These are phyloP conservation scores for Erigeron canadensis DNA, from an alignment of 129 eudicot species.

Conservation along the genomic window DNA sequence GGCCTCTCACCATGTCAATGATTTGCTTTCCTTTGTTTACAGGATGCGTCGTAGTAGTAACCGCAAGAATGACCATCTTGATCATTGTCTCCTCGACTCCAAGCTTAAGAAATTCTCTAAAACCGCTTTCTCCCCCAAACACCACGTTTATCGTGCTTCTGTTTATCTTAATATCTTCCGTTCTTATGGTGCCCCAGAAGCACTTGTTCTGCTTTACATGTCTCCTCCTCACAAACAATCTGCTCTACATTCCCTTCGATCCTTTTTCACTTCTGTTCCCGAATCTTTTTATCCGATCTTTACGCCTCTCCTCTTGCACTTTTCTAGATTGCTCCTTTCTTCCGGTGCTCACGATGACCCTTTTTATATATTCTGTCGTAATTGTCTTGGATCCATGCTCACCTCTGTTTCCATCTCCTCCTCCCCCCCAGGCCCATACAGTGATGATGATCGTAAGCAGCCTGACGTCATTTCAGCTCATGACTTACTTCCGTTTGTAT, in stretches of 20 bases:
- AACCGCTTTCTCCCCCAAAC: slow-evolving; percentile 12
- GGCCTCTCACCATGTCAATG: slow-evolving; percentile 50
- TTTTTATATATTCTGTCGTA: slow-evolving; percentile 52
- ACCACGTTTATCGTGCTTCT: slow-evolving; percentile 21
- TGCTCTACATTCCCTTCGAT: slow-evolving; percentile 44
- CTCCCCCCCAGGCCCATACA: slow-evolving; percentile 11
- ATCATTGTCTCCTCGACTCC: not conserved
- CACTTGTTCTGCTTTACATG: slow-evolving; percentile 59
- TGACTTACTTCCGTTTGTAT: not conserved
- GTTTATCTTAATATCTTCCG: slow-evolving; percentile 49
- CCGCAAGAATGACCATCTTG: too few relatives aligned
- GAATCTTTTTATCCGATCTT: slow-evolving; percentile 20
- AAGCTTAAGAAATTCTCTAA: slow-evolving; percentile 16
- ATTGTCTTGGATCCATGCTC: slow-evolving; percentile 53
- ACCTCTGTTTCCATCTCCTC: slow-evolving; percentile 21
- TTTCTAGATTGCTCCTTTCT: slow-evolving; percentile 56
- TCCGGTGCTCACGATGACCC: slow-evolving; percentile 34
- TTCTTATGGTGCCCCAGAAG: slow-evolving; percentile 45
- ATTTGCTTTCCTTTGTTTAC: slow-evolving; percentile 36
- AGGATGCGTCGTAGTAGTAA: slow-evolving; percentile 41
- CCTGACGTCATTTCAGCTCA: not conserved
- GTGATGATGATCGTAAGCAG: not conserved
- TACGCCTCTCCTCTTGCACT: slow-evolving; percentile 58
- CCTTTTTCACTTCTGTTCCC: slow-evolving; percentile 27
- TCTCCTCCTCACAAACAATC: slow-evolving; percentile 43